Conservation (phyloP, 345 rosid species). For the Brassica nigra region DNA sequence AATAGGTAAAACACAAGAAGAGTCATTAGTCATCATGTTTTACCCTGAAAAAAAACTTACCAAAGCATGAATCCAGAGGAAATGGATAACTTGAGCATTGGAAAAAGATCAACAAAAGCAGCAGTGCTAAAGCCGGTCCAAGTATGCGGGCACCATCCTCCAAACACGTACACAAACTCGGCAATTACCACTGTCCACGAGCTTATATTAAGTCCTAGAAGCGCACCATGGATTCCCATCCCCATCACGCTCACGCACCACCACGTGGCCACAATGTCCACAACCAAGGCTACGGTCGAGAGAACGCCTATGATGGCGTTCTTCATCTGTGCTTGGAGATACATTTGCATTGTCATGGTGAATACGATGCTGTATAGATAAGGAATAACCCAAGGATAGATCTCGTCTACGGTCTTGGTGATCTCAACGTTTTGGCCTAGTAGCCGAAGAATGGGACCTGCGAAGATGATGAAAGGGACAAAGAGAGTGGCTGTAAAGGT, state of each 20-base stretch:
- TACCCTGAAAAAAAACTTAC: conserved; percentile 27
- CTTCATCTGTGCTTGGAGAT: conserved; percentile 58
- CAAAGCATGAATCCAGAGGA: conserved; percentile 71
- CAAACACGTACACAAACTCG: conserved; percentile 53
- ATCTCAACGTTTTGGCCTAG: conserved; percentile 48
- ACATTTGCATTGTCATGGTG: conserved; percentile 54
- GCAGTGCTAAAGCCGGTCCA: conserved; percentile 59
- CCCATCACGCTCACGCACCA: conserved; percentile 44
- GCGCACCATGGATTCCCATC: conserved; percentile 56
- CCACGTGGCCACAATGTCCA: conserved; percentile 51
- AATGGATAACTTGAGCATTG: conserved; percentile 54
- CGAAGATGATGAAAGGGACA: conserved; percentile 46
- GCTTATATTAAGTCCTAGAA: conserved; percentile 50
- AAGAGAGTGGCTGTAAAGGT: conserved; percentile 40
- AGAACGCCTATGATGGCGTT: conserved; percentile 53
- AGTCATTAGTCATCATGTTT: neutral
- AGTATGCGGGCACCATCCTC: conserved; percentile 62
- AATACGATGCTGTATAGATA: conserved; percentile 44
- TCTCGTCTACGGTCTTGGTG: conserved; percentile 45
- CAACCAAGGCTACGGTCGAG: conserved; percentile 31
- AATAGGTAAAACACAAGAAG: neutral
- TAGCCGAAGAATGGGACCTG: conserved; percentile 46
- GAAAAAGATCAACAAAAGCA: conserved; percentile 52
- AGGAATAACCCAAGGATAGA: conserved; percentile 60
- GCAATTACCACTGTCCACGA: conserved; percentile 49